These are phyloP conservation scores for Fusarium napiforme DNA, from an alignment of 2,329 filamentous ascomycete species.

Conservation along the genomic window DNA sequence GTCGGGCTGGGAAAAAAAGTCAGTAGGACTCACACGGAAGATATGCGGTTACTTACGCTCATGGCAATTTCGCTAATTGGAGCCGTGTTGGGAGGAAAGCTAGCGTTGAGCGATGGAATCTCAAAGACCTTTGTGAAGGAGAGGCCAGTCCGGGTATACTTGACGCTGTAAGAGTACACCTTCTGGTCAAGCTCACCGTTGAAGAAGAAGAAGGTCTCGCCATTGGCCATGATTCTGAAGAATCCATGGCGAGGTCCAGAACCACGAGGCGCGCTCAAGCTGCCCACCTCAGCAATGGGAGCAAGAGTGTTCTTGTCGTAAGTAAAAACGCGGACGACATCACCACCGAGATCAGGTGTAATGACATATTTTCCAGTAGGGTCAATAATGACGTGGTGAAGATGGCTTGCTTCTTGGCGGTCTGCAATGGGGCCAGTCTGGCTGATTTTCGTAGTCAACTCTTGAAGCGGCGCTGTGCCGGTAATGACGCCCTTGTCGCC, in stretches of 20 bases:
- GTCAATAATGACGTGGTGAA: constrained; percentile 40
- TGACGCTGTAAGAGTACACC: constrained; percentile 40
- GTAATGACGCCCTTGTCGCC: constrained; percentile 28
- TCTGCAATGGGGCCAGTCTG: constrained; percentile 31
- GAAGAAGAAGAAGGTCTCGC: constrained; percentile 41
- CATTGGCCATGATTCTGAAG: constrained; percentile 34
- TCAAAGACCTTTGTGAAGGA: constrained; percentile 39
- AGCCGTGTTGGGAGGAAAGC: constrained; percentile 31
- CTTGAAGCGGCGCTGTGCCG: constrained; percentile 31
- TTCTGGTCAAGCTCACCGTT: constrained; percentile 41
- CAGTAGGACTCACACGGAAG: fast-evolving
- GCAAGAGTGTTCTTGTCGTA: constrained; percentile 38
- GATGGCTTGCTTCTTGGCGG: constrained; percentile 39
- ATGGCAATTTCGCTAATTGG: constrained; percentile 41
- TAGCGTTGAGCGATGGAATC: constrained; percentile 29
- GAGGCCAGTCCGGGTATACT: constrained; percentile 22
- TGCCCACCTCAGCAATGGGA: constrained; percentile 31
- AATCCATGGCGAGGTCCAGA: constrained; percentile 39
- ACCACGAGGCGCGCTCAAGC: constrained; percentile 21
- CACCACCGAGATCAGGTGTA: constrained; percentile 39
- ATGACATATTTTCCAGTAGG: constrained; percentile 38
- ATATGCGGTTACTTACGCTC: constrained; percentile 18
- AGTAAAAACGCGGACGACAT: constrained; percentile 33
- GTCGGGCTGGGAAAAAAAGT: constrained; percentile 34
- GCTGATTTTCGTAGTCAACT: constrained; percentile 29